phyloP scores from a whole-genome alignment of 169 alveolate species.

The Plasmodium knowlesi region DNA sequence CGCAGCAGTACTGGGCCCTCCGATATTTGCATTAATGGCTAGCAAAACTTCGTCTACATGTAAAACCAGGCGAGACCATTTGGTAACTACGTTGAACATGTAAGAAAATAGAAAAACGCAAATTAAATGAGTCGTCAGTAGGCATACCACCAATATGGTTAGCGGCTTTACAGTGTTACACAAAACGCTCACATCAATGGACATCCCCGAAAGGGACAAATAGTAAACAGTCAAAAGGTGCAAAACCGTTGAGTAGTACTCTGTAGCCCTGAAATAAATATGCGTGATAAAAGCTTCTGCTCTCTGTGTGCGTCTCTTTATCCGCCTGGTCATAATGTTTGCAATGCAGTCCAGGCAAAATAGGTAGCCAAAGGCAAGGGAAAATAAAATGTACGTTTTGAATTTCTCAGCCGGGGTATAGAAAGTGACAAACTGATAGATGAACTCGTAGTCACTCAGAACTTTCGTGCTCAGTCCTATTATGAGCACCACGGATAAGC shows the following conservation, averaged over 20 bases:
- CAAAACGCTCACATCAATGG: slow-evolving; percentile 19
- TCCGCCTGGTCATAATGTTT: not conserved
- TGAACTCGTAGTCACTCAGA: not conserved
- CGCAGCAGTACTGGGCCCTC: slow-evolving; percentile 65
- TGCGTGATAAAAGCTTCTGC: not conserved
- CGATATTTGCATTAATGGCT: slow-evolving; percentile 68
- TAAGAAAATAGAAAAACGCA: slow-evolving; percentile 19
- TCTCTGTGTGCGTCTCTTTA: not conserved
- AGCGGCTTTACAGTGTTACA: slow-evolving; percentile 5
- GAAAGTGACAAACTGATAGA: not conserved
- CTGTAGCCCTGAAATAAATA: slow-evolving; percentile 31
- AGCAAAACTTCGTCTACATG: slow-evolving; percentile 38
- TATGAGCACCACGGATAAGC: slow-evolving; percentile 21
- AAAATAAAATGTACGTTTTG: slow-evolving; percentile 16
- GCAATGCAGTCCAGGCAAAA: not conserved
- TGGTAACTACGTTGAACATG: slow-evolving; percentile 7
- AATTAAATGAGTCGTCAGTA: slow-evolving; percentile 12
- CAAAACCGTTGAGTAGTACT: slow-evolving; percentile 50
- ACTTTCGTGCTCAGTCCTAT: slow-evolving; percentile 12
- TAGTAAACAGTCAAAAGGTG: slow-evolving; percentile 34
- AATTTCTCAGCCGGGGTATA: slow-evolving; percentile 9
- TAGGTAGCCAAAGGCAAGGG: slow-evolving; percentile 18
- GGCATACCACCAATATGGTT: slow-evolving; percentile 4
- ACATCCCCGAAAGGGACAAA: slow-evolving; percentile 45
- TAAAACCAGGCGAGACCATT: not conserved